These are phyloP conservation scores for Immersiporthe knoxdaviesiana DNA, from an alignment of 2,329 filamentous ascomycete species.

Conservation along the genomic window DNA sequence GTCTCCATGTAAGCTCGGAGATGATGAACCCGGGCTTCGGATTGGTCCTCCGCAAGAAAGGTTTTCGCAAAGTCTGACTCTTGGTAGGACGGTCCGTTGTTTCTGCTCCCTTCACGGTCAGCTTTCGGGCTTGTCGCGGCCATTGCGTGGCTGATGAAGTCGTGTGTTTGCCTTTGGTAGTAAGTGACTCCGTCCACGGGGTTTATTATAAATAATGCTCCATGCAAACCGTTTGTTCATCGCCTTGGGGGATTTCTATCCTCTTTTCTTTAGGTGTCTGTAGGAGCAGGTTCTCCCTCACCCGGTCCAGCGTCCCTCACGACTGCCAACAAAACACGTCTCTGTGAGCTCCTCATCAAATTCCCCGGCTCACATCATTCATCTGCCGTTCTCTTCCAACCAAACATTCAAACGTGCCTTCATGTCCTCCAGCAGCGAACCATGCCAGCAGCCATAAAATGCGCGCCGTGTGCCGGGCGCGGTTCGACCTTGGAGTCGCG, in stretches of 20 bases:
- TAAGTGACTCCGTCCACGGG: background rate
- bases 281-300: conserved; percentile 10
- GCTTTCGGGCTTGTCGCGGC: background rate
- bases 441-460: conserved; percentile 11
- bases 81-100: background rate
- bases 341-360: background rate
- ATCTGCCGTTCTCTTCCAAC: background rate
- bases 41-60: background rate
- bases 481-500: conserved; percentile 9
- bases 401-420: background rate
- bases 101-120: background rate
- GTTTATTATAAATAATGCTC: background rate
- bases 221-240: background rate
- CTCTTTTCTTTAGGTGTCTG: background rate
- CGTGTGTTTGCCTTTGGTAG: background rate
- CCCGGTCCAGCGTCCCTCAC: conserved; percentile 12
- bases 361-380: background rate
- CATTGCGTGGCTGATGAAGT: background rate
- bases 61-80: background rate
- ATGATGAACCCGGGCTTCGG: background rate
- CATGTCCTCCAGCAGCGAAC: background rate
- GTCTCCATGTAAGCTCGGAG: background rate
- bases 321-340: background rate
- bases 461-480: conserved; percentile 8
- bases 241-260: background rate